These are phyloP conservation scores for Salix suchowensis DNA, from an alignment of 345 rosid genomes.

Conservation along the genomic window DNA sequence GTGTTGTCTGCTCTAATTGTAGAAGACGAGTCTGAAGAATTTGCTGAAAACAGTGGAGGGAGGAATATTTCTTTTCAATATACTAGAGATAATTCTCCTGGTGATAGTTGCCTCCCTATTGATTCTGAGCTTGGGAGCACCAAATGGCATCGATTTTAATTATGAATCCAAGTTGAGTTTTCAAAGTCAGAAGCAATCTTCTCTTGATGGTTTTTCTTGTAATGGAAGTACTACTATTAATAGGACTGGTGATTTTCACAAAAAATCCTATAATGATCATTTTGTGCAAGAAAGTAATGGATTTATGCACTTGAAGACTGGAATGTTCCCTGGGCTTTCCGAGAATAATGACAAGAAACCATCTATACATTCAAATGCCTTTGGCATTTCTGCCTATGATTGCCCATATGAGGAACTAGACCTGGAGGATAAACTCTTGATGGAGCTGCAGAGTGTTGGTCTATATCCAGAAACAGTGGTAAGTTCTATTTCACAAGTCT, in stretches of 20 bases:
- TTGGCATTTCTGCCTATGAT: constrained; percentile 22
- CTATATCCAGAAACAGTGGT: constrained; percentile 48
- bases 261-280: constrained; percentile 10
- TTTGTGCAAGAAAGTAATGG: constrained; percentile 22
- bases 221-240: constrained; percentile 22
- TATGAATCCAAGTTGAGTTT: constrained; percentile 22
- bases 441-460: constrained; percentile 55
- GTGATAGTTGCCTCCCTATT: constrained; percentile 9
- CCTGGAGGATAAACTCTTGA: constrained; percentile 36
- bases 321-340: constrained; percentile 12
- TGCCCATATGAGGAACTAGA: constrained; percentile 34
- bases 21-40: constrained; percentile 44
- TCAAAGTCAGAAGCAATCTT: constrained; percentile 24
- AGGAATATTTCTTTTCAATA: constrained; percentile 23
- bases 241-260: constrained; percentile 11
- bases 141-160: constrained; percentile 26
- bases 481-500: neutral
- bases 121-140: constrained; percentile 25
- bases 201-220: constrained; percentile 19
- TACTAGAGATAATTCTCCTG: constrained; percentile 18
- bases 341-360: constrained; percentile 17
- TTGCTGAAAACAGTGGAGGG: constrained; percentile 31
- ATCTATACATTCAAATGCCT: constrained; percentile 8
- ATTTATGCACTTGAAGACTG: constrained; percentile 12
- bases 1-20: constrained; percentile 49